phyloP scores from a whole-genome alignment of 2,329 filamentous ascomycete genomes.

The Microcera coccophila region DNA sequence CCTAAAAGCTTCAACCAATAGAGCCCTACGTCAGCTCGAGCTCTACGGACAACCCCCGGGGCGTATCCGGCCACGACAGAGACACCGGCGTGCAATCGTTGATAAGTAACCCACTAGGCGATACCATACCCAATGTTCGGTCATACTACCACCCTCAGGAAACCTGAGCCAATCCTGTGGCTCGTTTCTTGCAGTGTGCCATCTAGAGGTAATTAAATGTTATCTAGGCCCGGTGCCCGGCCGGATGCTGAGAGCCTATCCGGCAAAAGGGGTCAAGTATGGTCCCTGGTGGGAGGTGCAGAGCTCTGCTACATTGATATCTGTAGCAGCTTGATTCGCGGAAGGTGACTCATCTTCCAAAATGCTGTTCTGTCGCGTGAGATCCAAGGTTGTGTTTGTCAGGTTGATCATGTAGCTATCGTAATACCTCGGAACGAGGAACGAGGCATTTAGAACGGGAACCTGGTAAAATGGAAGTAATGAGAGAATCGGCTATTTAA shows the following conservation, averaged over 20 bases:
- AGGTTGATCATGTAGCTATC: background rate
- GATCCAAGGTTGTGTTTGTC: background rate
- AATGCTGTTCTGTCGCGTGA: background rate
- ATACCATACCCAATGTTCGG: too few species aligned
- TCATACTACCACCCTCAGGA: background rate
- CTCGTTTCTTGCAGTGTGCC: background rate
- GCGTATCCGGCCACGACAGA: too few species aligned
- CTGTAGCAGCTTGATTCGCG: background rate
- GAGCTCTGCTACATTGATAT: background rate
- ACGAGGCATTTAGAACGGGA: background rate
- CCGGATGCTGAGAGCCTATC: background rate
- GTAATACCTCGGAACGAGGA: background rate
- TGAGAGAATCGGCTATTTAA: too few species aligned
- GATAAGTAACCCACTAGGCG: too few species aligned
- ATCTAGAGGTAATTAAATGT: constrained; percentile 1
- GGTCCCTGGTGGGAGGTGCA: background rate
- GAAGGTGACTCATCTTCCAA: background rate
- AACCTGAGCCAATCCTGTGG: background rate
- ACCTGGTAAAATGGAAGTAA: too few species aligned
- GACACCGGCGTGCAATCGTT: too few species aligned
- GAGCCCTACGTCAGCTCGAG: background rate
- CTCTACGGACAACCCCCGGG: background rate
- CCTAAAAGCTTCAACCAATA: background rate
- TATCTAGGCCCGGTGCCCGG: background rate
- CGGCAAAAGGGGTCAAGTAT: background rate